phyloP scores from a whole-genome alignment of 306 rosid species.

The Aeschynomene evenia region DNA sequence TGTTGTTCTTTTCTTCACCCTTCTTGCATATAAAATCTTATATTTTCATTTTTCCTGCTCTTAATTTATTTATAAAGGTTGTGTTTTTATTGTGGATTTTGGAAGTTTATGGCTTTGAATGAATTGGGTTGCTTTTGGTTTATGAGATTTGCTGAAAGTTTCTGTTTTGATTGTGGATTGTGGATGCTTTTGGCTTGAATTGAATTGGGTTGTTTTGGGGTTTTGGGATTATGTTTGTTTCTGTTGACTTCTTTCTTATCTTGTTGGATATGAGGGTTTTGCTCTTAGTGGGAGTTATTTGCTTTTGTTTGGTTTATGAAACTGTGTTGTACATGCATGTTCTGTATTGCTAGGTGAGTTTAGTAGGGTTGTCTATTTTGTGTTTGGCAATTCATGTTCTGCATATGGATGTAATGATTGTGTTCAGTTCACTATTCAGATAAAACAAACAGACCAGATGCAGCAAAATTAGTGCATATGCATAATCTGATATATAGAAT shows the following conservation, averaged over 20 bases:
- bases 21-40: constrained; percentile 32
- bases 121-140: constrained; percentile 9
- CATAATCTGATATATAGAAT: not conserved
- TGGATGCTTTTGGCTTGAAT: not conserved
- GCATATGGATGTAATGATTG: not conserved
- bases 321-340: not conserved
- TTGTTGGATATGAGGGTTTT: not conserved
- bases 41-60: not conserved
- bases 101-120: not conserved
- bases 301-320: not conserved
- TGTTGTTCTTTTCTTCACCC: not conserved
- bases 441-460: not conserved
- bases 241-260: not conserved
- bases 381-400: not conserved
- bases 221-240: not conserved
- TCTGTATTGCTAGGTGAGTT: not conserved
- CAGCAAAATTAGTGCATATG: not conserved
- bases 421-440: not conserved
- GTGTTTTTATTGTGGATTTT: not conserved
- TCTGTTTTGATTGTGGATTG: not conserved
- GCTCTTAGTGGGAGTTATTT: not conserved
- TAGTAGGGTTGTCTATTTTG: not conserved
- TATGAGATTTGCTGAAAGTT: not conserved
- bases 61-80: not conserved
- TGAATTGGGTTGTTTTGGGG: not conserved